These are phyloP conservation scores for Cryptomeria japonica DNA, from an alignment of 75 land plant genomes.

Conservation along the genomic window DNA sequence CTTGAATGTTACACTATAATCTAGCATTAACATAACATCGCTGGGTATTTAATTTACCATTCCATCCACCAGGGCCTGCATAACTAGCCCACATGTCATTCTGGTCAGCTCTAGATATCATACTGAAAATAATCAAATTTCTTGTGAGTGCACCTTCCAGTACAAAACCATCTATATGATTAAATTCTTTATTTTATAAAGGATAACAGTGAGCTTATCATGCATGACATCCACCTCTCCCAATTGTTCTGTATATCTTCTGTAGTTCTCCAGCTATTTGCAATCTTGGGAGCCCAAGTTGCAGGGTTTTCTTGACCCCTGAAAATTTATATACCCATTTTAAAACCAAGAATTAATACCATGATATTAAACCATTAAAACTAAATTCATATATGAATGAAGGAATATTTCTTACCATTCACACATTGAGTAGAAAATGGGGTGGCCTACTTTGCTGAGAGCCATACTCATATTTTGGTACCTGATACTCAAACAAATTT, in stretches of 20 bases:
- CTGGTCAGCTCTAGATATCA: constrained; percentile 58
- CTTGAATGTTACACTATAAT: constrained; percentile 57
- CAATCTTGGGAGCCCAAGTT: constrained; percentile 47
- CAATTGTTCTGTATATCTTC: constrained; percentile 76
- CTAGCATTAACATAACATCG: not conserved
- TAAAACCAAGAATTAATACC: not conserved
- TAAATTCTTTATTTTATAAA: not conserved
- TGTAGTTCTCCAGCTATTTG: constrained; percentile 89
- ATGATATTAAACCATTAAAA: not conserved
- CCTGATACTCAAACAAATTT: constrained; percentile 19
- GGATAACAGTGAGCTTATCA: not conserved
- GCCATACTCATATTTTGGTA: constrained; percentile 80
- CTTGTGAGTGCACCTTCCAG: not conserved
- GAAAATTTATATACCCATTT: not conserved
- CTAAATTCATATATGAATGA: not conserved
- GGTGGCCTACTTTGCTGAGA: constrained; percentile 56
- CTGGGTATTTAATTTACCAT: constrained; percentile 38
- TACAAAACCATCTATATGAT: no score
- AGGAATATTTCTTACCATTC: constrained; percentile 52
- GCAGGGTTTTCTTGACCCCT: constrained; percentile 40
- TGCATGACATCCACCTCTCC: constrained; percentile 46
- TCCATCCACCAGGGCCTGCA: constrained; percentile 87
- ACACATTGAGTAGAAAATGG: constrained; percentile 83
- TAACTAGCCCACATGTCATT: constrained; percentile 74
- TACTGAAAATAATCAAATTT: constrained; percentile 25